These are phyloP conservation scores for Alternaria solani DNA, from an alignment of 2,329 filamentous ascomycete species.

Conservation along the genomic window DNA sequence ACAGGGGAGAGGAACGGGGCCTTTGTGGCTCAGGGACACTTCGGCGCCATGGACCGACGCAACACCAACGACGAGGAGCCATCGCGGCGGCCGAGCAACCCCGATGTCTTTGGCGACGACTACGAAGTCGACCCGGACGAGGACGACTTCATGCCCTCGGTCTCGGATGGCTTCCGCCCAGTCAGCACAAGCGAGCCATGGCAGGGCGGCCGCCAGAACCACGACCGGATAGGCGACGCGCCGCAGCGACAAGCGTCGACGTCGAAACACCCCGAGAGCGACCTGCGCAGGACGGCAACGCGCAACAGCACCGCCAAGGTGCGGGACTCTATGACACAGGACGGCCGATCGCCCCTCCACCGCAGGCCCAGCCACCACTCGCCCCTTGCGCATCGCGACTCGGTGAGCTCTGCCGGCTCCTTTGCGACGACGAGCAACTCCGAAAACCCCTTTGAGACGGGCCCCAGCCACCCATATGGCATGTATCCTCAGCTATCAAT, in stretches of 20 bases:
- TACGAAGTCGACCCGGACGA: conserved; percentile 52
- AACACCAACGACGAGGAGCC: conserved; percentile 42
- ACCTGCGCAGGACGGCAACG: conserved; percentile 45
- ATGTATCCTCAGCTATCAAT: conserved; percentile 77
- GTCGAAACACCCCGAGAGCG: conserved; percentile 29
- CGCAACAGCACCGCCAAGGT: conserved; percentile 50
- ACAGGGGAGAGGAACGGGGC: conserved; percentile 36
- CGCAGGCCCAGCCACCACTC: conserved; percentile 35
- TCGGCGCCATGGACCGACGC: conserved; percentile 51
- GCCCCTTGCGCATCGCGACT: conserved; percentile 45
- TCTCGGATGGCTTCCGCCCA: conserved; percentile 58
- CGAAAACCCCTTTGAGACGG: conserved; percentile 74
- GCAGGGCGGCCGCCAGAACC: conserved; percentile 33
- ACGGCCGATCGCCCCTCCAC: conserved; percentile 32
- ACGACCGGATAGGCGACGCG: conserved; percentile 30
- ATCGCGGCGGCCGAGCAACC: conserved; percentile 41
- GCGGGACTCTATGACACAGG: conserved; percentile 34
- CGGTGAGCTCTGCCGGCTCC: conserved; percentile 53
- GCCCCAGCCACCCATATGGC: conserved; percentile 83
- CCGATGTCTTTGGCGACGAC: conserved; percentile 60
- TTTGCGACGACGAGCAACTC: conserved; percentile 53
- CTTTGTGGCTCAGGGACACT: conserved; percentile 41
- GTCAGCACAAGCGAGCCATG: conserved; percentile 34
- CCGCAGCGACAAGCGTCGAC: conserved; percentile 36
- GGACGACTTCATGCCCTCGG: conserved; percentile 54